Evolutionary conservation across 2,329 filamentous ascomycete genomes (phyloP).

Genomic region (Cladorrhinum sp.): DNA sequence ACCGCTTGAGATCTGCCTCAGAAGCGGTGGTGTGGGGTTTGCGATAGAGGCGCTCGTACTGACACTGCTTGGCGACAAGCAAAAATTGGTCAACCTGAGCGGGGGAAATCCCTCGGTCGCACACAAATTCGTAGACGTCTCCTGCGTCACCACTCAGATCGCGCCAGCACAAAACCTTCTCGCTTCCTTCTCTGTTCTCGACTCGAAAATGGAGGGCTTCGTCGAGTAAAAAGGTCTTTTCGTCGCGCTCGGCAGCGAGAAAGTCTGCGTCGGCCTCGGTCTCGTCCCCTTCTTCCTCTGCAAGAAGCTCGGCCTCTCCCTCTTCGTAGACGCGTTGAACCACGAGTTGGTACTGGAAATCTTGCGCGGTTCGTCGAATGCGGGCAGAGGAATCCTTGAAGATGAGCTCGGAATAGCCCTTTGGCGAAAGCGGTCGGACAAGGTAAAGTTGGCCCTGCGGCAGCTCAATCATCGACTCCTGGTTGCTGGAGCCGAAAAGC

Average conservation of each 20-base stretch:
- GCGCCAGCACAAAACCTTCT: slow-evolving; percentile 89
- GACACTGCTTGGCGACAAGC: slow-evolving; percentile 81
- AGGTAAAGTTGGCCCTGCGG: slow-evolving; percentile 96
- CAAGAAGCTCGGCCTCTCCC: slow-evolving; percentile 87
- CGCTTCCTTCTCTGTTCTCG: slow-evolving; percentile 73
- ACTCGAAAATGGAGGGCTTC: slow-evolving; percentile 84
- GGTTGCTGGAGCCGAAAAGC: slow-evolving; percentile 81
- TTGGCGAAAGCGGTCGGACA: slow-evolving; percentile 89
- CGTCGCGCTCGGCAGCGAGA: slow-evolving; percentile 81
- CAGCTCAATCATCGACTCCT: slow-evolving; percentile 92
- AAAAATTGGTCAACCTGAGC: slow-evolving; percentile 78
- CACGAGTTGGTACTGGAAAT: slow-evolving; percentile 96
- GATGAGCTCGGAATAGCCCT: slow-evolving; percentile 97
- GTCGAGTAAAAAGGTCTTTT: slow-evolving; percentile 96
- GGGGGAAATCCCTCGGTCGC: slow-evolving; percentile 68
- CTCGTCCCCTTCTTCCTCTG: slow-evolving; percentile 85
- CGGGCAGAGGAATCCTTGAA: slow-evolving; percentile 95
- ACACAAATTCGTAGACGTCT: slow-evolving; percentile 98
- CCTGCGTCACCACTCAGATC: slow-evolving; percentile 91
- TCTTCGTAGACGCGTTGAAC: slow-evolving; percentile 96
- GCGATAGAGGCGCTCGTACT: slow-evolving; percentile 95
- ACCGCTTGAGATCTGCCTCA: slow-evolving; percentile 75
- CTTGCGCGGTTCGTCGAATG: slow-evolving; percentile 88
- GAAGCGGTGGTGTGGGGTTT: slow-evolving; percentile 77
- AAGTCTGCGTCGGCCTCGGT: slow-evolving; percentile 71